Evolutionary conservation across 2,329 filamentous ascomycete species (phyloP).

Genomic region (Arthrinium phaeospermum): DNA sequence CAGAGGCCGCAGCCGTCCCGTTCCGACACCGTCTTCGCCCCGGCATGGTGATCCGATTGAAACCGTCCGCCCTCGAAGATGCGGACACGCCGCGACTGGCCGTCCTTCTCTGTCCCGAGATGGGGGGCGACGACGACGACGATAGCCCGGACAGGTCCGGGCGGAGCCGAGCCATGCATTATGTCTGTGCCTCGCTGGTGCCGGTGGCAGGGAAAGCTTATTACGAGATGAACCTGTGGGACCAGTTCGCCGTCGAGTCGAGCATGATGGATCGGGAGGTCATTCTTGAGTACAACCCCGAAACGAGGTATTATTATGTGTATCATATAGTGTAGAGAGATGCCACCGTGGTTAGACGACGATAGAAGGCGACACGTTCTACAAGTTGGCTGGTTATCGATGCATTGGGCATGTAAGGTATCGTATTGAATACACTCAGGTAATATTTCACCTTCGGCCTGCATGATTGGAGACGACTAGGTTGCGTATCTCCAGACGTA

Average conservation of each 20-base stretch:
- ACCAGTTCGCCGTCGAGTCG: constrained; percentile 41
- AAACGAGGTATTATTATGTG: constrained; percentile 50
- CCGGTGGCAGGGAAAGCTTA: constrained; percentile 42
- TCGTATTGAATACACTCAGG: too few relatives aligned
- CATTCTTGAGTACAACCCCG: constrained; percentile 49
- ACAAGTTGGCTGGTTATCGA: too few relatives aligned
- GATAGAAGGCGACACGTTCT: not conserved
- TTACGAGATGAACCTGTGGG: constrained; percentile 48
- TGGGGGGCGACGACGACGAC: constrained; percentile 24
- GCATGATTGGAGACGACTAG: too few relatives aligned
- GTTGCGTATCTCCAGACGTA: too few relatives aligned
- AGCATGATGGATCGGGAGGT: constrained; percentile 48
- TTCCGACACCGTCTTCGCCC: constrained; percentile 49
- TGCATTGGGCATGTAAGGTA: too few relatives aligned
- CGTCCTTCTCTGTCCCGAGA: constrained; percentile 40
- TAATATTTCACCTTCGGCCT: too few relatives aligned
- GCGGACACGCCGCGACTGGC: constrained; percentile 30
- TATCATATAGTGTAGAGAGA: not conserved
- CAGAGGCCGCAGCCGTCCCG: constrained; percentile 31
- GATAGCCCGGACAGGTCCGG: constrained; percentile 27
- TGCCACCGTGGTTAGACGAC: not conserved
- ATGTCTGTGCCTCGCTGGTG: constrained; percentile 44
- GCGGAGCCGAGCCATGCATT: constrained; percentile 30
- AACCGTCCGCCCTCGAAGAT: constrained; percentile 5
- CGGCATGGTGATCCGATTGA: constrained; percentile 48